Conservation (phyloP, 768 basidiomycete genomes). For the Scleroderma bovista region DNA sequence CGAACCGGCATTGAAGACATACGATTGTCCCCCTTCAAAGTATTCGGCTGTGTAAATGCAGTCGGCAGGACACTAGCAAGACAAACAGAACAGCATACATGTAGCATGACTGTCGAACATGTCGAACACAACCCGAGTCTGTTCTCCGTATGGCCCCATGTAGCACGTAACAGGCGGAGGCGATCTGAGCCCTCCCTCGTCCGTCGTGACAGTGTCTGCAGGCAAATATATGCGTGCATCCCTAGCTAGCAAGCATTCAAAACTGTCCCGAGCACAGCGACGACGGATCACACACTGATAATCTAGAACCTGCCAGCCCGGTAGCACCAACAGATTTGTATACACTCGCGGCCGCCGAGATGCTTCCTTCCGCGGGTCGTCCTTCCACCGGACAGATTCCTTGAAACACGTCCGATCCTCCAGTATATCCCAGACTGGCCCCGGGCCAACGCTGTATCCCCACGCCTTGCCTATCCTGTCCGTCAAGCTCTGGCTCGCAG, state of each 20-base stretch:
- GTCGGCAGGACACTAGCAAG: neutral
- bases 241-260: constrained; percentile 29
- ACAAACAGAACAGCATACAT: constrained; percentile 38
- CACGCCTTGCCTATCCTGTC: constrained; percentile 61
- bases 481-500: constrained; percentile 39
- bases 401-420: constrained; percentile 80
- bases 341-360: constrained; percentile 59
- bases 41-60: constrained; percentile 45
- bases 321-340: constrained; percentile 34
- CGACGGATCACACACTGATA: constrained; percentile 39
- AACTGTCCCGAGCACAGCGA: neutral
- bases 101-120: constrained; percentile 56
- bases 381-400: constrained; percentile 38
- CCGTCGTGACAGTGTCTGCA: constrained; percentile 42
- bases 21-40: constrained; percentile 51
- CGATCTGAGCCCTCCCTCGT: constrained; percentile 45
- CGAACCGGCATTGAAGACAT: constrained; percentile 82
- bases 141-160: constrained; percentile 58
- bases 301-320: constrained; percentile 42
- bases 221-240: constrained; percentile 58
- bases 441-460: constrained; percentile 69
- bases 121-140: constrained; percentile 42
- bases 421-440: constrained; percentile 72
- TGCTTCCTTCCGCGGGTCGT: constrained; percentile 37
- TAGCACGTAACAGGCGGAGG: constrained; percentile 55